Conservation (phyloP, 805 yeast species). For the Lipomyces chichibuensis region DNA sequence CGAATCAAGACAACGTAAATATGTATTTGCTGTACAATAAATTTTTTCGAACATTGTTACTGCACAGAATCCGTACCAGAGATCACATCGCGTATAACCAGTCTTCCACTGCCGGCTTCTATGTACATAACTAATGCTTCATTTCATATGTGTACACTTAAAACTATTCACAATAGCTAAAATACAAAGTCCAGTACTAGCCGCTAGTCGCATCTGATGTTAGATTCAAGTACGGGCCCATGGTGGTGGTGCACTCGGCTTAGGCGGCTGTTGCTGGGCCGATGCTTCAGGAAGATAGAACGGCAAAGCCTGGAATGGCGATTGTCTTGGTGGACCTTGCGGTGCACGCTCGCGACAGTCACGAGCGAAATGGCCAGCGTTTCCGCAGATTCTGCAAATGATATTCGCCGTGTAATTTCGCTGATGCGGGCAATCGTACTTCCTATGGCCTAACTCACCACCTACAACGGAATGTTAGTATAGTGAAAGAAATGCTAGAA, state of each 20-base stretch:
- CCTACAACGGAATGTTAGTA: constrained; percentile 9
- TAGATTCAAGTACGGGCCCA: constrained; percentile 23
- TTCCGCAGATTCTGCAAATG: constrained; percentile 78
- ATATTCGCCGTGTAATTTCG: constrained; percentile 57
- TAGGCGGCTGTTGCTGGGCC: constrained; percentile 14
- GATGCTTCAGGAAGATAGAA: neutral
- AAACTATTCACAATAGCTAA: neutral
- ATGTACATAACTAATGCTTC: neutral
- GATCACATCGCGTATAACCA: neutral
- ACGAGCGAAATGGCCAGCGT: constrained; percentile 80
- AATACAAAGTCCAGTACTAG: neutral
- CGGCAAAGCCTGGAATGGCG: neutral
- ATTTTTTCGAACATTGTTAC: neutral
- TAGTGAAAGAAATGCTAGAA: neutral
- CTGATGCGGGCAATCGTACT: constrained; percentile 63
- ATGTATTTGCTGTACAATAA: neutral
- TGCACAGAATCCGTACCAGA: neutral
- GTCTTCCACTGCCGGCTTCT: neutral
- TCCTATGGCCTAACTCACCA: constrained; percentile 67
- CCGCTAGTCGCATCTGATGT: neutral
- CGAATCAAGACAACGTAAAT: neutral
- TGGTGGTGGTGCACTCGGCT: constrained; percentile 29
- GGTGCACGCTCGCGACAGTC: constrained; percentile 65
- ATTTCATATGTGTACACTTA: neutral
- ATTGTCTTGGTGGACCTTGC: constrained; percentile 14